Conservation (phyloP, 768 basidiomycete species). For the Rhizopogon vulgaris region DNA sequence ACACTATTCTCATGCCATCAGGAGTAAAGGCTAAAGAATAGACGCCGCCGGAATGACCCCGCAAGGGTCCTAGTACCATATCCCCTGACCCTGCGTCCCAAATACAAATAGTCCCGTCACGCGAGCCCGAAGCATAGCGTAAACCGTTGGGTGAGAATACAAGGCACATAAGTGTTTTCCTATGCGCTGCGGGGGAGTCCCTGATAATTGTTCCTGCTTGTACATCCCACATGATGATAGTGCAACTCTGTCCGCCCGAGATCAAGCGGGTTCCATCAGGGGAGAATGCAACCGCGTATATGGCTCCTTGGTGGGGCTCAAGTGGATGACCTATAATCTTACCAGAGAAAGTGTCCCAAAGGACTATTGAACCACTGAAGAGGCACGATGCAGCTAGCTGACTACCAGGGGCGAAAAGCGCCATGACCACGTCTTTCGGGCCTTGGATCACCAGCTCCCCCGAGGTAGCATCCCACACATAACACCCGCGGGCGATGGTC, state of each 20-base stretch:
- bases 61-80: slow-evolving; percentile 11
- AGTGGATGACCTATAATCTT: slow-evolving; percentile 12
- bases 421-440: slow-evolving; percentile 8
- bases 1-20: slow-evolving; percentile 23
- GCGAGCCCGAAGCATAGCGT: slow-evolving; percentile 25
- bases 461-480: slow-evolving; percentile 21
- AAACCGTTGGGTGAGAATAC: slow-evolving; percentile 22
- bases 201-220: slow-evolving; percentile 9
- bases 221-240: slow-evolving; percentile 22
- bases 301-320: slow-evolving; percentile 11
- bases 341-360: slow-evolving; percentile 23
- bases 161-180: slow-evolving; percentile 20
- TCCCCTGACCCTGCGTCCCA: slow-evolving; percentile 21
- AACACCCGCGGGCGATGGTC: slow-evolving; percentile 13
- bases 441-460: slow-evolving; percentile 18
- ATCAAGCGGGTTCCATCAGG: slow-evolving; percentile 18
- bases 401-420: slow-evolving; percentile 25
- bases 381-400: slow-evolving; percentile 20
- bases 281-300: slow-evolving; percentile 26
- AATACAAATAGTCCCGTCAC: slow-evolving; percentile 21
- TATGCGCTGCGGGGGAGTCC: slow-evolving; percentile 16
- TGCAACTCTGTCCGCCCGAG: slow-evolving; percentile 20
- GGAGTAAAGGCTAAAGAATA: slow-evolving; percentile 22
- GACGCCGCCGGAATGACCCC: slow-evolving; percentile 14
- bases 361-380: slow-evolving; percentile 11